These are phyloP conservation scores for Mortierella sp. DNA, from an alignment of 371 early-diverging fungal genomes.

Conservation along the genomic window DNA sequence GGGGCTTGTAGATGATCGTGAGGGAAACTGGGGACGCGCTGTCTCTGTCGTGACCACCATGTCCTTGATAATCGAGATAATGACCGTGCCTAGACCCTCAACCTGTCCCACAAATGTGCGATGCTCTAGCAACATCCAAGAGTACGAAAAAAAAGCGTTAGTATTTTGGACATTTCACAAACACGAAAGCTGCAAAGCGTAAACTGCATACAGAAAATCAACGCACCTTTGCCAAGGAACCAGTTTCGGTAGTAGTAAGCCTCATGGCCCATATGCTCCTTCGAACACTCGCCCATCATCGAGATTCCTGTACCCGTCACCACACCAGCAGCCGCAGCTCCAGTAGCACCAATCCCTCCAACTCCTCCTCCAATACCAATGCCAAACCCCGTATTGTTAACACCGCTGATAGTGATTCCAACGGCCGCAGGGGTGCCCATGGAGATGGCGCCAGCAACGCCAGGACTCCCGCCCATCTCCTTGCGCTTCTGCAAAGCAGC, in stretches of 20 bases:
- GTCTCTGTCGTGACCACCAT: constrained; percentile 38
- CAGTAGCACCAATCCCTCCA: constrained; percentile 17
- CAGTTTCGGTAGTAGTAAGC: constrained; percentile 56
- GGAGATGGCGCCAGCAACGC: constrained; percentile 16
- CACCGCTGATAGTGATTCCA: constrained; percentile 1
- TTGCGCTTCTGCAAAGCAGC: constrained; percentile 38
- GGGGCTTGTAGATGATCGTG: background rate
- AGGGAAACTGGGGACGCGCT: background rate
- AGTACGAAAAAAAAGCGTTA: background rate
- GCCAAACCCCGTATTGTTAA: background rate
- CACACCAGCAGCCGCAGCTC: constrained; percentile 8
- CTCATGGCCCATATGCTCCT: constrained; percentile 57
- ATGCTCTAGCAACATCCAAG: constrained; percentile 26
- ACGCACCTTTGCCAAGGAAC: constrained; percentile 56
- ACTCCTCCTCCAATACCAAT: constrained; percentile 4
- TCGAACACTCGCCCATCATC: constrained; percentile 41
- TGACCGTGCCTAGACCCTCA: constrained; percentile 49
- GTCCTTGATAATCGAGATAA: constrained; percentile 56
- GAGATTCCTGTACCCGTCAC: background rate
- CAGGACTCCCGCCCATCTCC: constrained; percentile 24
- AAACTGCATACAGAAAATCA: background rate
- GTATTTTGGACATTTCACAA: background rate
- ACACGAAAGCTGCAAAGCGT: too few relatives aligned
- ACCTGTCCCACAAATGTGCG: constrained; percentile 54
- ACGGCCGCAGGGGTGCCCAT: background rate